These are phyloP conservation scores for Tulasnella sp. DNA, from an alignment of 768 basidiomycete species.

Conservation along the genomic window DNA sequence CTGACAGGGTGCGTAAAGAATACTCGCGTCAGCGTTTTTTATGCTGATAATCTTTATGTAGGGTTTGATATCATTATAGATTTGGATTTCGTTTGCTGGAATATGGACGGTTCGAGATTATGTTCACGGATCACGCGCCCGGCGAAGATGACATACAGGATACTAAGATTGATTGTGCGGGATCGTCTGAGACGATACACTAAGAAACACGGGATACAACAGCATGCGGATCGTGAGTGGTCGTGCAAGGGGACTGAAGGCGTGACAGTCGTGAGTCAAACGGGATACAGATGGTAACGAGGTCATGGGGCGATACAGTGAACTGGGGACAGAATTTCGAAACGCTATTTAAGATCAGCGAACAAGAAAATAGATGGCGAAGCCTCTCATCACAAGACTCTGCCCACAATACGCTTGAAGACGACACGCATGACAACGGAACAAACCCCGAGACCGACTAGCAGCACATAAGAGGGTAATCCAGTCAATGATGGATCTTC, in stretches of 20 bases:
- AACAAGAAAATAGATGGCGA: too few species aligned
- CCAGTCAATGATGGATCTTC: not conserved
- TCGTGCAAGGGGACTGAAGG: not conserved
- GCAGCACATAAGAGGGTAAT: constrained; percentile 12
- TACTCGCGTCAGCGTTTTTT: too few species aligned
- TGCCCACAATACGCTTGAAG: constrained; percentile 11
- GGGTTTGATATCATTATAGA: too few species aligned
- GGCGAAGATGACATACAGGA: too few species aligned
- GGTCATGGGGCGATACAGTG: not conserved
- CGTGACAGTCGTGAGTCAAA: not conserved
- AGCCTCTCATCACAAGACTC: not conserved
- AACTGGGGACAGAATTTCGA: not conserved
- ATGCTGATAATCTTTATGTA: too few species aligned
- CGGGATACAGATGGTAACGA: not conserved
- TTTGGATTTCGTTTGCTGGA: too few species aligned
- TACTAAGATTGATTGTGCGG: too few species aligned
- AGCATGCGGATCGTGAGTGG: too few species aligned
- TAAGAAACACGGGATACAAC: too few species aligned
- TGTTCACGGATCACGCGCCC: not conserved
- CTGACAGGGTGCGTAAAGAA: constrained; percentile 56
- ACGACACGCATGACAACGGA: constrained; percentile 13
- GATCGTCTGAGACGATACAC: too few species aligned
- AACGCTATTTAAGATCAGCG: too few species aligned
- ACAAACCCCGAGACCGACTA: constrained; percentile 14
- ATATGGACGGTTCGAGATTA: not conserved